A percentile compares a stretch with the other conserved stretches of the same genome.
Conservation (phyloP, 2,329 filamentous ascomycete genomes). For the Apiospora rasikravindrae region DNA sequence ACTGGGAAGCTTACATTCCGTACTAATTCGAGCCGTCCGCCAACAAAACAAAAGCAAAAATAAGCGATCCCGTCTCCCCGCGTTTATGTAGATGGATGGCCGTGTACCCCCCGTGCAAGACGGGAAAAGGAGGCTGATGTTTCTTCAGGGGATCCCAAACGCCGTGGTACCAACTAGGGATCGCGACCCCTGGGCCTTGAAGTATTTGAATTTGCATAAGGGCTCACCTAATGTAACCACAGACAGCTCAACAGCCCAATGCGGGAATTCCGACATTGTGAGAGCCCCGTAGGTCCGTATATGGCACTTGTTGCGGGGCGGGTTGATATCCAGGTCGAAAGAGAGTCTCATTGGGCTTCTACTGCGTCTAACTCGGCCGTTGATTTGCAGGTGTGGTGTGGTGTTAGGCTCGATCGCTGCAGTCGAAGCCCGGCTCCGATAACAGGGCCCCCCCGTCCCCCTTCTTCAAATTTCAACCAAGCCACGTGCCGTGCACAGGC, state of each 20-base stretch:
- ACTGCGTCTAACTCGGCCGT: background rate
- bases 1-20: background rate
- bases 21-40: background rate
- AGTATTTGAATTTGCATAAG: background rate
- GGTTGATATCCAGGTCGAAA: background rate
- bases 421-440: background rate
- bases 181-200: background rate
- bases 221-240: background rate
- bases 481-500: conserved; percentile 3
- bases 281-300: background rate
- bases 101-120: background rate
- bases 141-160: conserved; percentile 1
- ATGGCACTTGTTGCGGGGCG: background rate
- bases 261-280: background rate
- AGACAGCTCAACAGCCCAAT: background rate
- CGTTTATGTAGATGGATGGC: background rate
- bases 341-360: background rate
- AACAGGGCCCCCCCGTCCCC: too few species aligned
- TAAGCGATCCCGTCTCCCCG: background rate
- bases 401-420: background rate
- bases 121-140: conserved; percentile 8
- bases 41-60: background rate
- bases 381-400: background rate
- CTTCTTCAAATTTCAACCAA: background rate
- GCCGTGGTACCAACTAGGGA: background rate